Evolutionary conservation across 2,329 filamentous ascomycete genomes (phyloP).

Genomic region (Sporothrix brunneoviolacea): DNA sequence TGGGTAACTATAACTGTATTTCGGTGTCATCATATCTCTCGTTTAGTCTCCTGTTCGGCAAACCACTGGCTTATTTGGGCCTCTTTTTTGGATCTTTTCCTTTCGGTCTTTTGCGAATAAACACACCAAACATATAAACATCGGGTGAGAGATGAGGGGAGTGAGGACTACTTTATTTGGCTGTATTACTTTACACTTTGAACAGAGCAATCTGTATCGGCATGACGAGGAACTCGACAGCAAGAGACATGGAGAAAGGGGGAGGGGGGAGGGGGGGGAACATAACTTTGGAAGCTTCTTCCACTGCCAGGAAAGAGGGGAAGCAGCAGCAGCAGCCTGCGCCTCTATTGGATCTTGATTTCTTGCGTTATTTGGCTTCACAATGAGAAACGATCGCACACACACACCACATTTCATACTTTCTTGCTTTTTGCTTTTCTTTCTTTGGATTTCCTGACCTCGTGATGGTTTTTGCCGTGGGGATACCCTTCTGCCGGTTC

Average conservation of each 20-base stretch:
- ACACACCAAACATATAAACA: too few species aligned
- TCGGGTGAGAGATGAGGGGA: too few species aligned
- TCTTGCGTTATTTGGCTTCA: too few species aligned
- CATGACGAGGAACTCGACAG: background rate
- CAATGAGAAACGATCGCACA: background rate
- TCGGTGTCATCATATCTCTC: background rate
- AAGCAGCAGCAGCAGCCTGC: too few species aligned
- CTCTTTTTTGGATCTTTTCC: background rate
- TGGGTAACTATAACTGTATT: background rate
- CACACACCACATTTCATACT: background rate
- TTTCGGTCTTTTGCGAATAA: too few species aligned
- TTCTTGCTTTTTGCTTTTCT: background rate
- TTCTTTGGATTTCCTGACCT: background rate
- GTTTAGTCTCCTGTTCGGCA: background rate
- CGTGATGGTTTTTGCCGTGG: too few species aligned
- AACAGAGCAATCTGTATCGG: slow-evolving; percentile 16
- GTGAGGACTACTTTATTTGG: background rate
- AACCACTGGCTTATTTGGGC: too few species aligned
- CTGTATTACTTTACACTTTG: slow-evolving; percentile 7
- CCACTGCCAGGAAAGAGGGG: background rate
- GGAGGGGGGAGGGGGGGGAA: too few species aligned
- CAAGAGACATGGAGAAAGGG: too few species aligned
- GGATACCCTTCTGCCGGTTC: too few species aligned
- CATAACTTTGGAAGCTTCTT: too few species aligned
- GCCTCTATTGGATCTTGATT: background rate